Conservation (phyloP, 495 filamentous ascomycete genomes). For the Neurospora sp. region DNA sequence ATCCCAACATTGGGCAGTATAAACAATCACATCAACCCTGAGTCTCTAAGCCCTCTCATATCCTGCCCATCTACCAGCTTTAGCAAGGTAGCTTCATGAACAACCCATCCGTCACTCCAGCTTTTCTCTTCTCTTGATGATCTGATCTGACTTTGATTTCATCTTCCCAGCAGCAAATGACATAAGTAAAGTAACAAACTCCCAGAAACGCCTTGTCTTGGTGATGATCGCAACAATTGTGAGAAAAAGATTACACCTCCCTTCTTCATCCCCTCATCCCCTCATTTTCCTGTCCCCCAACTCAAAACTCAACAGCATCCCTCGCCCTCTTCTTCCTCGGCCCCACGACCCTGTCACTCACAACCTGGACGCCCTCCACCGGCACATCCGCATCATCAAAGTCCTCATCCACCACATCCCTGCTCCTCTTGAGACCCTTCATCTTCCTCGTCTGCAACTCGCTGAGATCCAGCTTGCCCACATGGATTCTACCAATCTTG, state of each 20-base stretch:
- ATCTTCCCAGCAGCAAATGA: neutral
- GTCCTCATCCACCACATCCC: slow-evolving; percentile 44
- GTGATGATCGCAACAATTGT: neutral
- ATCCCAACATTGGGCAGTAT: too few relatives aligned
- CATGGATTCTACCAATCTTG: slow-evolving; percentile 88
- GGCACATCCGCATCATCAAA: neutral
- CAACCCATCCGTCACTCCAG: neutral
- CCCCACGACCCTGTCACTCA: slow-evolving; percentile 5
- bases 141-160: neutral
- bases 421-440: slow-evolving; percentile 87
- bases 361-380: slow-evolving; percentile 3
- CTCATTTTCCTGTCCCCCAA: neutral
- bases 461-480: slow-evolving; percentile 80
- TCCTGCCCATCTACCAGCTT: neutral
- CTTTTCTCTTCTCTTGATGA: neutral
- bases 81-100: neutral
- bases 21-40: too few relatives aligned
- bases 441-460: slow-evolving; percentile 95
- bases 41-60: neutral
- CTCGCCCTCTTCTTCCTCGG: slow-evolving; percentile 12
- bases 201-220: neutral
- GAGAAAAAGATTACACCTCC: neutral
- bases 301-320: neutral
- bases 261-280: neutral
- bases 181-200: neutral